Evolutionary conservation across 306 rosid genomes (phyloP).

Genomic region (Cicer judaicum): DNA sequence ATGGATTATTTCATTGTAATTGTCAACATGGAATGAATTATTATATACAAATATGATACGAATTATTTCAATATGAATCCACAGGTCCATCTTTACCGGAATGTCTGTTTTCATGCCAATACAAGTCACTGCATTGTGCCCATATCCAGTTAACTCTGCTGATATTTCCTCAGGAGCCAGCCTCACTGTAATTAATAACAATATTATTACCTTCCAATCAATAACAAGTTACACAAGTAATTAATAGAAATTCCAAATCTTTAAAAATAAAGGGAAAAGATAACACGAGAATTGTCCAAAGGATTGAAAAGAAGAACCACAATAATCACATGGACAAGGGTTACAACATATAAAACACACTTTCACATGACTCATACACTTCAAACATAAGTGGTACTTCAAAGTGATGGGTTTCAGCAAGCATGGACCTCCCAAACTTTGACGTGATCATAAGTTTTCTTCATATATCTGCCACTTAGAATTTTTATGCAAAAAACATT

Average conservation of each 20-base stretch:
- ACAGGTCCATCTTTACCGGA: constrained; percentile 63
- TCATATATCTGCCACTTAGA: background rate
- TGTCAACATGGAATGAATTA: background rate
- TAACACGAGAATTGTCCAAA: constrained; percentile 12
- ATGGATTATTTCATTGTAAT: background rate
- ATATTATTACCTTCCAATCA: constrained; percentile 30
- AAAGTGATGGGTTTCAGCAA: constrained; percentile 28
- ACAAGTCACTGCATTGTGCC: constrained; percentile 88
- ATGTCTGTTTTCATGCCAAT: constrained; percentile 90
- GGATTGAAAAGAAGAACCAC: background rate
- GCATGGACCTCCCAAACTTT: constrained; percentile 21
- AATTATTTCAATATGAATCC: constrained; percentile 17
- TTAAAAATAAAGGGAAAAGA: constrained; percentile 13
- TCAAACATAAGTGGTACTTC: constrained; percentile 5
- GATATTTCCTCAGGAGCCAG: constrained; percentile 91
- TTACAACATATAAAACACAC: constrained; percentile 1
- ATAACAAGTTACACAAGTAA: constrained; percentile 32
- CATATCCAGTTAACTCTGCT: constrained; percentile 72
- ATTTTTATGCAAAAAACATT: background rate
- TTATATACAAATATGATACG: background rate
- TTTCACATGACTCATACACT: background rate
- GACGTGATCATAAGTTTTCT: background rate
- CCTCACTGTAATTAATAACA: constrained; percentile 74
- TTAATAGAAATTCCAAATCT: background rate
- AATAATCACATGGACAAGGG: constrained; percentile 29